phyloP scores from a whole-genome alignment of 23 red algal genomes.

The Agarophyton chilense region DNA sequence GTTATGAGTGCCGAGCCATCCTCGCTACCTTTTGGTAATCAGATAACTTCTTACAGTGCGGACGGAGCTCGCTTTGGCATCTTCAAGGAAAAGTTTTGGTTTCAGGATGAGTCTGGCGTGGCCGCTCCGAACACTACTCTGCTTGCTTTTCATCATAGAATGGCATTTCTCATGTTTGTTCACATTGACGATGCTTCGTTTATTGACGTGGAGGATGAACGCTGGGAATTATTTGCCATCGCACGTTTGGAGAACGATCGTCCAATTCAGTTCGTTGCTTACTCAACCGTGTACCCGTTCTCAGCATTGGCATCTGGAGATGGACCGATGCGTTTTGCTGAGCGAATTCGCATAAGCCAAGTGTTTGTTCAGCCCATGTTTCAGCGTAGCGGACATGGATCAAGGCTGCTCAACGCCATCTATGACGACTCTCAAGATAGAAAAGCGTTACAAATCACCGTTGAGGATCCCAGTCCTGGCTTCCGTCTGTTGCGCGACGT shows the following conservation, averaged over 20 bases:
- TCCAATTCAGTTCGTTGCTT: constrained; percentile 45
- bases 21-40: constrained; percentile 2
- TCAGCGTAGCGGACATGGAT: constrained; percentile 69
- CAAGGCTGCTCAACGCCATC: constrained; percentile 52
- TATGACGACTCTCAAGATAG: constrained; percentile 53
- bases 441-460: constrained; percentile 71
- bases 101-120: background rate
- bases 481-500: constrained; percentile 67
- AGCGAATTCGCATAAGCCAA: constrained; percentile 75
- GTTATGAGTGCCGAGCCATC: background rate
- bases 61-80: constrained; percentile 10
- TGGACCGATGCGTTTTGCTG: constrained; percentile 39
- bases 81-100: constrained; percentile 46
- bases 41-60: background rate
- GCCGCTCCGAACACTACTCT: background rate
- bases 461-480: constrained; percentile 70
- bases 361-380: constrained; percentile 53
- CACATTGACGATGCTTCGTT: constrained; percentile 77
- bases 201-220: constrained; percentile 71
- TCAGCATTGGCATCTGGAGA: constrained; percentile 18
- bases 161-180: constrained; percentile 68
- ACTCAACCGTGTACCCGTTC: constrained; percentile 82
- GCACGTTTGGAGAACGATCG: constrained; percentile 11
- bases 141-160: constrained; percentile 62
- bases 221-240: constrained; percentile 68